Evolutionary conservation across 1,284 basidiomycete genomes (phyloP), one percentile per base, ranked within the genome.

Genomic region (Fomitopsis palustris): DNA sequence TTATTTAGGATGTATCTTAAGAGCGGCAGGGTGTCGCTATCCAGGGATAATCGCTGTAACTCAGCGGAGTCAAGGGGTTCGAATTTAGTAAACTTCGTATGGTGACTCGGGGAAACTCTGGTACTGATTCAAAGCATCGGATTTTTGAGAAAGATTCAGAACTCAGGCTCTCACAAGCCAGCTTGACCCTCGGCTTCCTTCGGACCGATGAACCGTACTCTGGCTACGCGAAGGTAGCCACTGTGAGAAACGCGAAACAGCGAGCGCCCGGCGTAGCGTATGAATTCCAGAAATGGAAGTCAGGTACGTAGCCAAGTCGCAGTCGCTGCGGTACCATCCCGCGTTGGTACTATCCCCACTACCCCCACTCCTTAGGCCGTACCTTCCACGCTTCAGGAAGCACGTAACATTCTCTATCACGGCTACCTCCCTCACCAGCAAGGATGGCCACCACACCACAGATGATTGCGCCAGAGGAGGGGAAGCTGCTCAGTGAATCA

Each of bases 401-500:
- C 3, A 27, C 7, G 23, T 21, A 41, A 16, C 53, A 7, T n/a
- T 29, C 37, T 39, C 21, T 37, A 6, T 19, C 2, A 37, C n/a
- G 33, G 27, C 5, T 1, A 41, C 41, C 25, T 23, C 21, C 7
- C 2, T 45, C 45, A 23, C 9, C 12, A 21, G 37, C n/a, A n/a
- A 53, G n/a, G 37, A 47, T 47, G 56, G 33, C 56, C 67, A 62
- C 70, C 16, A 58, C 65, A 14, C 53, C 65, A 9, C 55, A 58
- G 14, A 61, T 65, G 35, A 54, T 43, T 19, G 75, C 74, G 60
- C 75, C 77, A 59, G 87, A 89, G 70, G 89, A 92, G 78, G 90
- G 86, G 53, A 92, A 93, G 74, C 77, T 92, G 66, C 84, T 93
- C 67, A 86, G 87, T 71, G 91, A 93, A 74, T 90, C 90, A 31